These are phyloP conservation scores for Alternaria angustiovoidea DNA, from an alignment of 2,329 filamentous ascomycete species.

Conservation along the genomic window DNA sequence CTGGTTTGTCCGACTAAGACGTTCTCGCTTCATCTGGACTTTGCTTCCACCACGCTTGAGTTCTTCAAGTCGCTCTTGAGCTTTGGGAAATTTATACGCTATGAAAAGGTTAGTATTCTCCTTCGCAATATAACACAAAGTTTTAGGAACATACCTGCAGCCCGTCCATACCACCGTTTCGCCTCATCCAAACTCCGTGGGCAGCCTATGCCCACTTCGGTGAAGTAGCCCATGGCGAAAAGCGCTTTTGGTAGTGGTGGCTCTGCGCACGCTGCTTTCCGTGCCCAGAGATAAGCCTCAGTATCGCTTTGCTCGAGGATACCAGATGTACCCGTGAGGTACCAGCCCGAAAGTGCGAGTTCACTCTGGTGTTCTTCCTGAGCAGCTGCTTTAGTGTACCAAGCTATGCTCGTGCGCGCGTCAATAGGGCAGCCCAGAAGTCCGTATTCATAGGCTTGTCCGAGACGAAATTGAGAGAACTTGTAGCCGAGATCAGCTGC, in stretches of 20 bases:
- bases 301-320: conserved; percentile 92
- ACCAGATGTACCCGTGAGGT: conserved; percentile 87
- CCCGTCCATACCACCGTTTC: conserved; percentile 97
- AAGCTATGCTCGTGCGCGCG: conserved; percentile 83
- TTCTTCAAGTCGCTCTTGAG: conserved; percentile 89
- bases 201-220: conserved; percentile 91
- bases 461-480: conserved; percentile 89
- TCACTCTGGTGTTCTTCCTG: conserved; percentile 96
- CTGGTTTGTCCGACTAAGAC: conserved; percentile 81
- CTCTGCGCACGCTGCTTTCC: conserved; percentile 88
- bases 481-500: conserved; percentile 92
- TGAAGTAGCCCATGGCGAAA: conserved; percentile 98
- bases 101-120: conserved; percentile 24
- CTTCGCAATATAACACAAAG: background rate
- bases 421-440: conserved; percentile 83
- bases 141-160: conserved; percentile 76
- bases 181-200: conserved; percentile 89
- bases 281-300: conserved; percentile 95
- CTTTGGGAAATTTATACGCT: conserved; percentile 96
- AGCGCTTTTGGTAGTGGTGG: conserved; percentile 83
- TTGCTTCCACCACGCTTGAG: conserved; percentile 81
- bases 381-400: conserved; percentile 90
- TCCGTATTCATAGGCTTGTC: conserved; percentile 89
- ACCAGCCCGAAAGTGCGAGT: conserved; percentile 70
- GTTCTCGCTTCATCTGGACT: conserved; percentile 75